phyloP scores from a whole-genome alignment of 495 filamentous ascomycete species.

The Penicillium parvum region DNA sequence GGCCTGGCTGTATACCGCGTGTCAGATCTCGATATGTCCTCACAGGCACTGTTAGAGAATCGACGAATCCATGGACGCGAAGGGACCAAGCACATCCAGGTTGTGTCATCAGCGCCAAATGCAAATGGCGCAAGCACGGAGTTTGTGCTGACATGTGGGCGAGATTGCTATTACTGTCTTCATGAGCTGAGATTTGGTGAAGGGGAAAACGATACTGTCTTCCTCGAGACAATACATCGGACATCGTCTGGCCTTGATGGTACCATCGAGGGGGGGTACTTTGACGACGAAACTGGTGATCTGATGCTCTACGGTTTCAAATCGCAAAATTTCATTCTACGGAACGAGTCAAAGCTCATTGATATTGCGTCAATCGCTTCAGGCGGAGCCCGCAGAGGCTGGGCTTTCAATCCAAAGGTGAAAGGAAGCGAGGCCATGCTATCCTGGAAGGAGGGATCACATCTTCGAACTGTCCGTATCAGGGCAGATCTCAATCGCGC shows the following conservation, averaged over 20 bases:
- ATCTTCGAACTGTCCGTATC: slow-evolving; percentile 47
- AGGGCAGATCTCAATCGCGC: slow-evolving; percentile 41
- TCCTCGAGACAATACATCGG: slow-evolving; percentile 47
- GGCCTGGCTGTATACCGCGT: slow-evolving; percentile 51
- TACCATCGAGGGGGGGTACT: slow-evolving; percentile 63
- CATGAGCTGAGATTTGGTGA: slow-evolving; percentile 25
- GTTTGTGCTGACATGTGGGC: slow-evolving; percentile 58
- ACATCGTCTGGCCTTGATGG: slow-evolving; percentile 57
- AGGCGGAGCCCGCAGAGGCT: slow-evolving; percentile 76
- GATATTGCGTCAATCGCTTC: slow-evolving; percentile 70
- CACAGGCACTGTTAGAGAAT: slow-evolving; percentile 22
- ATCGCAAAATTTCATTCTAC: slow-evolving; percentile 70
- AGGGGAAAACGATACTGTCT: slow-evolving; percentile 6
- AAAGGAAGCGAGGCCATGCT: slow-evolving; percentile 32
- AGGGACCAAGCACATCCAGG: slow-evolving; percentile 62
- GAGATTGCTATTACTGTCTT: slow-evolving; percentile 70
- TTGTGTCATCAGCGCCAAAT: slow-evolving; percentile 19
- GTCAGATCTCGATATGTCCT: slow-evolving; percentile 6
- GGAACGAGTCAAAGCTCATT: slow-evolving; percentile 62
- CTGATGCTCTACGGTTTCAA: slow-evolving; percentile 78
- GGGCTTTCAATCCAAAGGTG: slow-evolving; percentile 46
- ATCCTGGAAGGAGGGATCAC: slow-evolving; percentile 48
- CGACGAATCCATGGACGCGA: slow-evolving; percentile 54
- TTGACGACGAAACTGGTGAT: slow-evolving; percentile 41
- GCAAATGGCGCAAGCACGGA: slow-evolving; percentile 8